Evolutionary conservation across 2,329 filamentous ascomycete species (phyloP), one percentile per base, ranked within the genome.

Genomic region (Alternaria rosae): DNA sequence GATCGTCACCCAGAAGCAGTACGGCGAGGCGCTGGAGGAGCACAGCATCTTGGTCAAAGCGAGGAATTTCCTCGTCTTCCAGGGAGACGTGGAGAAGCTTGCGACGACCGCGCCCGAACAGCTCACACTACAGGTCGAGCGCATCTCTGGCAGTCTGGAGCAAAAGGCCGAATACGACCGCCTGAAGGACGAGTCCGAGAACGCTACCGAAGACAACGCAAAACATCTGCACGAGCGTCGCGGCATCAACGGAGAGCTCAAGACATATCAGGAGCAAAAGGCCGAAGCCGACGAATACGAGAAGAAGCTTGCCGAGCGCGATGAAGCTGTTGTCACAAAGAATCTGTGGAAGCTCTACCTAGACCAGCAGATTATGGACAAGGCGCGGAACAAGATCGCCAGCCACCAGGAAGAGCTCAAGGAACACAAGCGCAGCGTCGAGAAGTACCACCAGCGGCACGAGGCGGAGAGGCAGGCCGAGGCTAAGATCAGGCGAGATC

Each of bases 31-130:
- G 3, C 86, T 99, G 13, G 95, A 99, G 79, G 85, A 89, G 20
- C 94, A 99, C 79, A 97, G 97, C 74, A 99, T 99, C 69, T 83
- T 99, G 63, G 98, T 99, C 84, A 98, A 97, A 80, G 95, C 95
- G 32, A 89, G 95, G 68, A 99, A 99, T 77, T 99, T 99, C 78
- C 87, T 99, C 6, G 95, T 99, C 35, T 99, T 99, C 78, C 95
- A 99, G 80, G 96, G 95, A 68, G 95, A 99, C 77, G 94, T 99
- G 17, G 95, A 99, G 79, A 92, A 93, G 23, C 97, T 99, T 74
- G 96, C 95, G 2, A 93, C 93, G 8, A 95, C 98, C 78, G 96
- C 93, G 1, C 93, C 95, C 0, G 94, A 93, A 71, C 95, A 98
- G 74, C 87, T 99, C 41, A 99, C 95, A 1, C 88, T 92, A 53